A percentile compares a stretch with the other conserved stretches of the same genome.
phyloP scores from a whole-genome alignment of 805 yeast species.

The Blastobotrys peoriensis region DNA sequence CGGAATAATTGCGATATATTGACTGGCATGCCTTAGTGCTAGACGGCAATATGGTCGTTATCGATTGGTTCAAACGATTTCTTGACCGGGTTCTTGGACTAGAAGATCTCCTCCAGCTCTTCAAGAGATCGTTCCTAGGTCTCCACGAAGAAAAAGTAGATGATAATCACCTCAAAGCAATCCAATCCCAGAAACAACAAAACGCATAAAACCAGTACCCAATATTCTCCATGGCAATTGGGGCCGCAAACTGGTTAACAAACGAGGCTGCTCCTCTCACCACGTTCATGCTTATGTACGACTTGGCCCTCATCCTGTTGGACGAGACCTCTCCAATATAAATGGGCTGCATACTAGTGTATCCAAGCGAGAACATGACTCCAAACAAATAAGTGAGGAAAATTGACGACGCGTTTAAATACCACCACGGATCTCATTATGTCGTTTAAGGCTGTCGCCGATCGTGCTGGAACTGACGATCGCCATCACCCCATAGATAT shows the following conservation, averaged over 20 bases:
- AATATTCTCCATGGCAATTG: conserved; percentile 29
- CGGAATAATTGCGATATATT: too few species aligned
- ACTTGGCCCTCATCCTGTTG: conserved; percentile 26
- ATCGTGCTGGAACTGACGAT: too few species aligned
- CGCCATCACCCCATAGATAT: too few species aligned
- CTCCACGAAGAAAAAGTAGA: conserved; percentile 20
- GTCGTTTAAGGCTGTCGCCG: too few species aligned
- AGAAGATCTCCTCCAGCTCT: conserved; percentile 12
- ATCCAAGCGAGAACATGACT: conserved; percentile 20
- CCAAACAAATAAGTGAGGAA: conserved; percentile 14
- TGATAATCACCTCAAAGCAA: conserved; percentile 33
- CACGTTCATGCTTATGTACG: conserved; percentile 10
- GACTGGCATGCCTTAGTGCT: too few species aligned
- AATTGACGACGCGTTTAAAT: conserved; percentile 14
- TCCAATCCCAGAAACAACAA: conserved; percentile 28
- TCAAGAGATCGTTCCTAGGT: conserved; percentile 20
- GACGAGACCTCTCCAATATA: conserved; percentile 27
- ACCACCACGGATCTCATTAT: too few species aligned
- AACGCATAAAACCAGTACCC: conserved; percentile 30
- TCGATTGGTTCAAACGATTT: too few species aligned
- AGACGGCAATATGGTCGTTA: too few species aligned
- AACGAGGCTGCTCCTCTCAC: conserved; percentile 10
- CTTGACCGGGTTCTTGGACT: conserved; percentile 11
- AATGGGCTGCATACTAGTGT: conserved; percentile 32
- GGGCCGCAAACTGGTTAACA: conserved; percentile 23